Base-by-base conservation (phyloP, 2,329 filamentous ascomycete genomes). In the Colletotrichum cordylinicola region DNA sequence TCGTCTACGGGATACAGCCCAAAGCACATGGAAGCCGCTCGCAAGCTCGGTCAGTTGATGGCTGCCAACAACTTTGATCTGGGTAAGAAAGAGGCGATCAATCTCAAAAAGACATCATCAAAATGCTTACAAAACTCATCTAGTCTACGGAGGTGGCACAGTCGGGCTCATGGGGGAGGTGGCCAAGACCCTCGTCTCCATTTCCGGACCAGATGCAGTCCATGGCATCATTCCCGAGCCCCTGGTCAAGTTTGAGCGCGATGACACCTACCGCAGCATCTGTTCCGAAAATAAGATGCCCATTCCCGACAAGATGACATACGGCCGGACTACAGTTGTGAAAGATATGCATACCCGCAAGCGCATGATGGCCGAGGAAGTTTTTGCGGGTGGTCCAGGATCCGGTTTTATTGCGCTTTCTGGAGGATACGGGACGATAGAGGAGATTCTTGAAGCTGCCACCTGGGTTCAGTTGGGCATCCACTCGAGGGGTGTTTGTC, bases 391-490 rank as follows among this genome's bases (percentile, higher is more conserved):
- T 29, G 96, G 94, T 0, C 92, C 93, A 0, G 96, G 96, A 1
- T 94, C 92, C 72, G 96, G 96, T 12, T 99, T 99, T 86, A 92
- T 99, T 55, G 96, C 96, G 31, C 87, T 99, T 75, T 92, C 91
- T 69, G 96, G 96, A 58, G 97, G 97, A 1, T 99, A 96, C 84
- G 97, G 97, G 24, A 99, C 97, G 2, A 90, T 98, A 82, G 97
- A 99, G 87, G 97, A 99, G 89, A 90, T 98, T 82, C 96, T 98
- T 85, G 95, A 98, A 87, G 92, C 95, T 4, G 93, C 93, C 31
- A 98, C 95, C 9, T 99, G 97, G 96, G 98, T 98, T 85, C 97
- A 98, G 87, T 86, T 99, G 64, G 96, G 96, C 1, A 98, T 99
- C 78, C 97, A 98, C 85, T 89, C 89, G 79, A 88, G 90, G 66